phyloP scores from a whole-genome alignment of 495 filamentous ascomycete species.

The Daldinia caldariorum region DNA sequence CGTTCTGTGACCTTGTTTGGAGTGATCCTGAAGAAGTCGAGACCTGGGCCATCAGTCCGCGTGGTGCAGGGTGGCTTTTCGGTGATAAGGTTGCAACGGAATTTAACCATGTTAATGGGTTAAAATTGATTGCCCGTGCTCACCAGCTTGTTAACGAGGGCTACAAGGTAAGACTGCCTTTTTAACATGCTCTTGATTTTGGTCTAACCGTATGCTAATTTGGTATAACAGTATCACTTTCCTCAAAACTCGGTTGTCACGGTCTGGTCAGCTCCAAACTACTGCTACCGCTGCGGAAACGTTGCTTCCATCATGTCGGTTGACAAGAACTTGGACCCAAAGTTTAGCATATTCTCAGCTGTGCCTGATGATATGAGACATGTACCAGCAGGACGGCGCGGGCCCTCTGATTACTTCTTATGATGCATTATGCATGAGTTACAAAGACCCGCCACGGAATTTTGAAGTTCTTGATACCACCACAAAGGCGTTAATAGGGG shows the following conservation, averaged over 20 bases:
- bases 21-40: constrained; percentile 98
- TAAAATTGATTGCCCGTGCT: constrained; percentile 93
- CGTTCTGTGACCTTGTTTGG: constrained; percentile 98
- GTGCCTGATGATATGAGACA: constrained; percentile 92
- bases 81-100: constrained; percentile 97
- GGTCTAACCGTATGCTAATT: constrained; percentile 24
- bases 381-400: constrained; percentile 81
- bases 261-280: constrained; percentile 98
- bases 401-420: constrained; percentile 93
- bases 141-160: constrained; percentile 98
- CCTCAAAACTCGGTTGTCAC: constrained; percentile 96
- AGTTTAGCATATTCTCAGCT: constrained; percentile 94
- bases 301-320: constrained; percentile 97
- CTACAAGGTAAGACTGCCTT: constrained; percentile 75
- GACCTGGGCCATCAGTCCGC: constrained; percentile 94
- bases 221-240: constrained; percentile 79
- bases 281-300: constrained; percentile 98
- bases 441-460: constrained; percentile 31
- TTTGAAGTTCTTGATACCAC: constrained; percentile 46
- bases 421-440: constrained; percentile 56
- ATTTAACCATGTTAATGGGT: constrained; percentile 97
- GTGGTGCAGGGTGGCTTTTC: constrained; percentile 97
- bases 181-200: background rate
- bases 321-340: constrained; percentile 80
- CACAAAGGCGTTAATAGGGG: constrained; percentile 45